A percentile compares a stretch with the other conserved stretches of the same genome.
Conservation (phyloP, 495 filamentous ascomycete species). For the Annulohypoxylon bovei region DNA sequence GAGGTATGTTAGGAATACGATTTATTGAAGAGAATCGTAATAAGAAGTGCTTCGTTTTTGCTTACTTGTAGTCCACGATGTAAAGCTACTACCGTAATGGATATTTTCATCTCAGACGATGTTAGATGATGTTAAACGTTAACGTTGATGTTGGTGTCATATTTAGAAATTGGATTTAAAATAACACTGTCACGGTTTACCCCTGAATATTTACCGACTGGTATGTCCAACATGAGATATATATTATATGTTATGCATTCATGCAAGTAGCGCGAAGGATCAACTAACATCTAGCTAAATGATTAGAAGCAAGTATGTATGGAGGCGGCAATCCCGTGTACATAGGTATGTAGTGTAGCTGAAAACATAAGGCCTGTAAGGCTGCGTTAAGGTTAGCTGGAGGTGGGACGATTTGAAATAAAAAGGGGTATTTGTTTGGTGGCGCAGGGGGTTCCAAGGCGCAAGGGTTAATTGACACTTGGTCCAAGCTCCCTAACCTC, state of each 20-base stretch:
- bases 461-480: not conserved
- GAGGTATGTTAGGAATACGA: not conserved
- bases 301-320: not conserved
- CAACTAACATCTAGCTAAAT: not conserved
- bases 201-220: not conserved
- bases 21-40: not conserved
- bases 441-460: not conserved
- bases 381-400: not conserved
- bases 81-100: not conserved
- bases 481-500: not conserved
- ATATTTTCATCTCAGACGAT: not conserved
- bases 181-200: not conserved
- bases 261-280: not conserved
- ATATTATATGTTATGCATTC: not conserved
- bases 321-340: not conserved
- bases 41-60: no score
- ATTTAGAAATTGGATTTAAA: conserved; percentile 1
- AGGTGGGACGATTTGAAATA: not conserved
- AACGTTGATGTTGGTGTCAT: not conserved
- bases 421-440: not conserved
- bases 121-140: not conserved
- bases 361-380: not conserved
- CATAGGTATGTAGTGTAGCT: not conserved
- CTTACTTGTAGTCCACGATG: not conserved
- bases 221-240: not conserved